Evolutionary conservation across 1,284 basidiomycete species (phyloP), one percentile per base, ranked within the genome.

Genomic region (Boletus smithii): DNA sequence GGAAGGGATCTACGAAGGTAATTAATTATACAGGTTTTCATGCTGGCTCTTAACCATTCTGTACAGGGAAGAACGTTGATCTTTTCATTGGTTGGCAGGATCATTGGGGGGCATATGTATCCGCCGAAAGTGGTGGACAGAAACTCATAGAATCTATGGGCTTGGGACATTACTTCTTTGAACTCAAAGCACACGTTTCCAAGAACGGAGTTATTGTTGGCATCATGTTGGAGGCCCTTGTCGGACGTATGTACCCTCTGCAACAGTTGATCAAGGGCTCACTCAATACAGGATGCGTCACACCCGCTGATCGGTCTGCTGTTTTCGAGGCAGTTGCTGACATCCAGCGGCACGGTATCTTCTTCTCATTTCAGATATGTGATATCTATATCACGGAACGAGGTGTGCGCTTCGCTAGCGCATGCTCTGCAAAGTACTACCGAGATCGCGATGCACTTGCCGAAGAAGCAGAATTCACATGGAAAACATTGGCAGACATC

Each of bases 111-210:
- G 1, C 24, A 23, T 54, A 57, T 16, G 43, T 77, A 16, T 62
- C 71, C 30, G 40, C 41, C n/a, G 66, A 68, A 46, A 74, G 70
- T 53, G 49, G 53, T 10, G 67, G 65, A 14, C 61, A 69, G 26
- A 60, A 63, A 37, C 53, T 61, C 14, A 44, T 76, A 23, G 61
- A 68, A 33, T 70, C 68, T 8, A 56, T 68, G 45, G 69, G 63
- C 33, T 34, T 66, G 10, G 58, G 55, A 5, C 55, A 71, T 49
- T 60, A 77, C 34, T 72, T 70, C 7, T 76, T 69, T 42, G 67
- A 71, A 27, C 59, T 75, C 31, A 53, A 76, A 24, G 77, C 70
- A 6, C 76, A 78, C 48, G 57, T 79, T n/a, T 56, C 73, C 22
- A 63, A 69, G 35, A 66, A 71, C 35, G 69, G 67, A 2, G 52